Evolutionary conservation across 768 basidiomycete genomes (phyloP).

Genomic region (Boletus vinaceobasis): DNA sequence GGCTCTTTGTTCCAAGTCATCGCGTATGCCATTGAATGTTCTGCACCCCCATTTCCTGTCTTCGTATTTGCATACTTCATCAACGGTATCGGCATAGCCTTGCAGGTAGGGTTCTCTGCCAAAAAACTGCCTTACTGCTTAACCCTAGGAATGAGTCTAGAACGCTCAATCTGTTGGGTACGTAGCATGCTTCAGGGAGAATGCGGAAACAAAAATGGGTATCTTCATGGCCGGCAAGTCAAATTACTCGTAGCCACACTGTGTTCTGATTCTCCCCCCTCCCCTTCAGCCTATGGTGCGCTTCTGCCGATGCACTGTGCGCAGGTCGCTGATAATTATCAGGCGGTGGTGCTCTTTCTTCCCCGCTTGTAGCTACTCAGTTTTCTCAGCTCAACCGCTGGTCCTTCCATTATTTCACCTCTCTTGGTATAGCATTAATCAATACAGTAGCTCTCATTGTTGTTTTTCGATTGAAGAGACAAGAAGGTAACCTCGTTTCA

Average conservation of each 20-base stretch:
- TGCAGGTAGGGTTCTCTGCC: slow-evolving; percentile 35
- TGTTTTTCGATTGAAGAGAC: slow-evolving; percentile 63
- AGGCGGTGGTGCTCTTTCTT: slow-evolving; percentile 48
- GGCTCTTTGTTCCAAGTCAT: slow-evolving; percentile 52
- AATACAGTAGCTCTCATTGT: slow-evolving; percentile 49
- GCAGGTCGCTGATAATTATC: background rate
- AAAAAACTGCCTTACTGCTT: background rate
- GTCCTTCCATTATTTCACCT: slow-evolving; percentile 45
- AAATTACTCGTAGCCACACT: background rate
- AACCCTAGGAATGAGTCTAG: slow-evolving; percentile 29
- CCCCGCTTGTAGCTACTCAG: slow-evolving; percentile 54
- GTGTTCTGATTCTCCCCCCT: background rate
- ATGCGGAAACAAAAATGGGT: slow-evolving; percentile 64
- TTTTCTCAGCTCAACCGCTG: slow-evolving; percentile 39
- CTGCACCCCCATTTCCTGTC: slow-evolving; percentile 62
- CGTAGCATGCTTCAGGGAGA: slow-evolving; percentile 56
- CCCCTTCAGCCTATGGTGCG: slow-evolving; percentile 12
- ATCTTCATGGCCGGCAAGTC: slow-evolving; percentile 49
- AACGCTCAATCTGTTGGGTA: slow-evolving; percentile 73
- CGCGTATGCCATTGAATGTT: slow-evolving; percentile 50
- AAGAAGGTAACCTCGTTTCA: slow-evolving; percentile 49
- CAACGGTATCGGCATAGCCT: slow-evolving; percentile 48
- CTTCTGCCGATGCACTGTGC: background rate
- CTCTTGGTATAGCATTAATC: slow-evolving; percentile 60
- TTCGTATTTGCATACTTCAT: slow-evolving; percentile 49